Evolutionary conservation across 2,329 filamentous ascomycete species (phyloP).

Genomic region (Drechslera avenae): DNA sequence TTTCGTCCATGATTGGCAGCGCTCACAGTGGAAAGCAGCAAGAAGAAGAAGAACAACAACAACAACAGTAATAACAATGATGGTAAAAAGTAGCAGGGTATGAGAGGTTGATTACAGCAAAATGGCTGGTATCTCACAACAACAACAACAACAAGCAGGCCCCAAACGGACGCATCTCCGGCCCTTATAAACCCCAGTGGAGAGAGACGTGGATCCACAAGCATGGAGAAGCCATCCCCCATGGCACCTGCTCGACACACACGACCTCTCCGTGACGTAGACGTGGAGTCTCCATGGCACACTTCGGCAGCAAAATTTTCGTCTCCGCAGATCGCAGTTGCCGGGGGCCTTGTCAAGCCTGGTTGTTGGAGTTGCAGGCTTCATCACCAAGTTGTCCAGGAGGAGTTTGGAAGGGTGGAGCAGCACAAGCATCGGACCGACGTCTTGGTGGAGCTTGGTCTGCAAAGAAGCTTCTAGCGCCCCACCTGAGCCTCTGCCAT

Average conservation of each 20-base stretch:
- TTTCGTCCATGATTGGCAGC: conserved; percentile 35
- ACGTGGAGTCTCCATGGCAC: conserved; percentile 35
- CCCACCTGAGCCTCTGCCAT: conserved; percentile 37
- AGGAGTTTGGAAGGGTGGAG: conserved; percentile 25
- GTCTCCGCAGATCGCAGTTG: conserved; percentile 16
- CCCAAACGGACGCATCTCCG: conserved; percentile 16
- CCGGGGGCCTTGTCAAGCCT: conserved; percentile 16
- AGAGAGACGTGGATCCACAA: conserved; percentile 13
- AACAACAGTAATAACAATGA: too few species aligned
- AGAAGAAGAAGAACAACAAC: conserved; percentile 8
- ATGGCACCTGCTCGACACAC: conserved; percentile 20
- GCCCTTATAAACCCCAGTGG: conserved; percentile 35
- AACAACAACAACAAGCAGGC: conserved; percentile 2
- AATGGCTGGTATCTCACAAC: conserved; percentile 15
- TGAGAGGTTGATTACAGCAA: conserved; percentile 8
- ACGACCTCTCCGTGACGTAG: conserved; percentile 19
- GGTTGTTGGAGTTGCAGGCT: conserved; percentile 29
- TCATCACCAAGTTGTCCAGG: conserved; percentile 11
- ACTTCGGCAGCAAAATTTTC: conserved; percentile 26
- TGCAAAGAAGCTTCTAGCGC: conserved; percentile 41
- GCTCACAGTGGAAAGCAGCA: conserved; percentile 11
- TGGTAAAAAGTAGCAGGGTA: too few species aligned
- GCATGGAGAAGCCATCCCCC: conserved; percentile 30
- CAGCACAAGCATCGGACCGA: conserved; percentile 28
- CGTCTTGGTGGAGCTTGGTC: conserved; percentile 34